A percentile compares a stretch with the other conserved stretches of the same genome.
phyloP scores from a whole-genome alignment of 306 rosid genomes.

The Mimosa bimucronata region DNA sequence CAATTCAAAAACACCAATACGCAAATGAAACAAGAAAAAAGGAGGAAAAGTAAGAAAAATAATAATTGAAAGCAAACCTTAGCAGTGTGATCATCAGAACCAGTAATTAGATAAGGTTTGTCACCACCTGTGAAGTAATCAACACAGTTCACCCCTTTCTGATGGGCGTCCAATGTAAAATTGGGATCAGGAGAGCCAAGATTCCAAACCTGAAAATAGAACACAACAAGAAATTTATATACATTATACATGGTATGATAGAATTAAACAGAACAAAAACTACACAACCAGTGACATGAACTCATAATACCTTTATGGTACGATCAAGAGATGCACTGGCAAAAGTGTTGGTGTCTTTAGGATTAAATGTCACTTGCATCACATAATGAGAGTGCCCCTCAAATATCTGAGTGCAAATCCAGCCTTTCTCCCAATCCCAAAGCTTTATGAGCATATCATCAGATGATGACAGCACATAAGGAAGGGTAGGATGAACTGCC shows the following conservation, averaged over 20 bases:
- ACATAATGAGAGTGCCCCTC: constrained; percentile 99
- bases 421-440: constrained; percentile 99
- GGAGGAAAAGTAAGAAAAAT: constrained; percentile 18
- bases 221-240: constrained; percentile 30
- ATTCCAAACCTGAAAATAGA: constrained; percentile 83
- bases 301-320: constrained; percentile 84
- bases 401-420: constrained; percentile 97
- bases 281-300: constrained; percentile 21
- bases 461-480: constrained; percentile 94
- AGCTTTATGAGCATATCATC: constrained; percentile 99
- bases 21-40: constrained; percentile 8
- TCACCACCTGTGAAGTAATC: constrained; percentile 99
- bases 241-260: constrained; percentile 14
- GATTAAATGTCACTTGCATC: constrained; percentile 99
- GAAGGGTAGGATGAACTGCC: constrained; percentile 98
- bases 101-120: constrained; percentile 94
- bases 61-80: constrained; percentile 62
- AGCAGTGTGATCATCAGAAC: constrained; percentile 98
- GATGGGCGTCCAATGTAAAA: constrained; percentile 98
- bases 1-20: constrained; percentile 28
- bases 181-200: constrained; percentile 99
- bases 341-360: constrained; percentile 97
- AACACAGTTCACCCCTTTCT: constrained; percentile 97
- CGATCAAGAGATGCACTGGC: constrained; percentile 99
- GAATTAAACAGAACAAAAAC: constrained; percentile 20